Conservation (phyloP, 2,329 filamentous ascomycete species). For the Aspergillus piperis region DNA sequence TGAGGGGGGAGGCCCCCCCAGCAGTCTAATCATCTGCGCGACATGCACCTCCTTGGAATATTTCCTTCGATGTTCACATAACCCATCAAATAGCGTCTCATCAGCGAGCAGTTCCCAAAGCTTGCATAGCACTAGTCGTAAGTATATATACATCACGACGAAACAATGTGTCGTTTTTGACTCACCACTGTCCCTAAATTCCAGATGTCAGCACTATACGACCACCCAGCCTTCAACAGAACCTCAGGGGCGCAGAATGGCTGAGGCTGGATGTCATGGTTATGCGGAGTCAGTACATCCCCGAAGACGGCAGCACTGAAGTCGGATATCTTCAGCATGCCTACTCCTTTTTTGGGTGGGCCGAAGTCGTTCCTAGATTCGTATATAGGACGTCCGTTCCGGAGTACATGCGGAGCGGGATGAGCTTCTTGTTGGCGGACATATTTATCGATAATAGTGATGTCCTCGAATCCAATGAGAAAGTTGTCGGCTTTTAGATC, state of each 20-base stretch:
- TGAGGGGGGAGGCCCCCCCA: slow-evolving; percentile 29
- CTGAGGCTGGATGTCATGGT: slow-evolving; percentile 48
- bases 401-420: slow-evolving; percentile 24
- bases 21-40: slow-evolving; percentile 26
- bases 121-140: slow-evolving; percentile 18
- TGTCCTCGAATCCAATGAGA: slow-evolving; percentile 29
- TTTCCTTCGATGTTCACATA: not conserved
- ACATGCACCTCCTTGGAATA: slow-evolving; percentile 28
- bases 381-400: slow-evolving; percentile 29
- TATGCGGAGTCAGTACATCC: slow-evolving; percentile 28
- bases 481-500: slow-evolving; percentile 47
- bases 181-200: slow-evolving; percentile 33
- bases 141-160: not conserved
- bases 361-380: slow-evolving; percentile 31
- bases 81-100: slow-evolving; percentile 30
- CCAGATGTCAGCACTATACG: slow-evolving; percentile 39
- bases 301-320: slow-evolving; percentile 33
- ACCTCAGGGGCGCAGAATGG: slow-evolving; percentile 36
- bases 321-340: slow-evolving; percentile 30
- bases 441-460: slow-evolving; percentile 25
- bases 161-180: not conserved
- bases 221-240: slow-evolving; percentile 31
- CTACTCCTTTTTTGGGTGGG: slow-evolving; percentile 22
- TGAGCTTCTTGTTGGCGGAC: slow-evolving; percentile 24
- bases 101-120: slow-evolving; percentile 37